phyloP scores from a whole-genome alignment of 768 basidiomycete species.

The Glaciozyma antarctica region DNA sequence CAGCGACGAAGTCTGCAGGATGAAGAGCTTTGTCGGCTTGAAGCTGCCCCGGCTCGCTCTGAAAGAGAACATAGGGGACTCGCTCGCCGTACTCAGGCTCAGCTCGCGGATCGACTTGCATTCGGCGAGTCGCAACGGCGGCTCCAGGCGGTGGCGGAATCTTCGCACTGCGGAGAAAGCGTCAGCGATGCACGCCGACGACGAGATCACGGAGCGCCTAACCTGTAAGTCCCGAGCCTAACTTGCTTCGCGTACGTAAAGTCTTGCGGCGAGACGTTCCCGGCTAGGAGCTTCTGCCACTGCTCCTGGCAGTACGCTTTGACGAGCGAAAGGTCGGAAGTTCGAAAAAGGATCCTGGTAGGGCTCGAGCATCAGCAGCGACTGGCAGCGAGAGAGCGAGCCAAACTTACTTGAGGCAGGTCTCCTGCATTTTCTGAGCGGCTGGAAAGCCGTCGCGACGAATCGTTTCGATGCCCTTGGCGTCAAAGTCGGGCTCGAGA shows the following conservation, averaged over 20 bases:
- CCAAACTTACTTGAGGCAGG: slow-evolving; percentile 60
- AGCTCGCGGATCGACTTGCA: slow-evolving; percentile 62
- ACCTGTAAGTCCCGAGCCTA: slow-evolving; percentile 87
- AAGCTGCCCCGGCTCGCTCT: slow-evolving; percentile 49
- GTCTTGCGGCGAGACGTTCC: slow-evolving; percentile 74
- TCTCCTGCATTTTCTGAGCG: slow-evolving; percentile 85
- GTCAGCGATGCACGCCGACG: not conserved
- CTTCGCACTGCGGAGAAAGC: slow-evolving; percentile 53
- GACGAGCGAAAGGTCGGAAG: slow-evolving; percentile 76
- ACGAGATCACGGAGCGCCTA: slow-evolving; percentile 9
- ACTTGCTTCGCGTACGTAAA: slow-evolving; percentile 94
- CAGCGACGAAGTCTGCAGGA: slow-evolving; percentile 57
- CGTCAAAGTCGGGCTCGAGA: slow-evolving; percentile 70
- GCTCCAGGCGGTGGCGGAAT: slow-evolving; percentile 85
- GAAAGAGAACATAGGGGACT: slow-evolving; percentile 76
- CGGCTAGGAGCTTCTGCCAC: slow-evolving; percentile 75
- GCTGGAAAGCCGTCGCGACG: slow-evolving; percentile 84
- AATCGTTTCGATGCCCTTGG: slow-evolving; percentile 96
- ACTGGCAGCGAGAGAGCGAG: slow-evolving; percentile 1
- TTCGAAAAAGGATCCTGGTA: slow-evolving; percentile 73
- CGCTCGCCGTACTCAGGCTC: slow-evolving; percentile 90
- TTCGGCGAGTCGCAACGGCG: slow-evolving; percentile 66
- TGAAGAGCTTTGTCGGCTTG: slow-evolving; percentile 65
- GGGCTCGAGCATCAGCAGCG: not conserved
- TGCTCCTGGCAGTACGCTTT: slow-evolving; percentile 77